Conservation (phyloP, 768 basidiomycete species). For the Exsudoporus frostii region DNA sequence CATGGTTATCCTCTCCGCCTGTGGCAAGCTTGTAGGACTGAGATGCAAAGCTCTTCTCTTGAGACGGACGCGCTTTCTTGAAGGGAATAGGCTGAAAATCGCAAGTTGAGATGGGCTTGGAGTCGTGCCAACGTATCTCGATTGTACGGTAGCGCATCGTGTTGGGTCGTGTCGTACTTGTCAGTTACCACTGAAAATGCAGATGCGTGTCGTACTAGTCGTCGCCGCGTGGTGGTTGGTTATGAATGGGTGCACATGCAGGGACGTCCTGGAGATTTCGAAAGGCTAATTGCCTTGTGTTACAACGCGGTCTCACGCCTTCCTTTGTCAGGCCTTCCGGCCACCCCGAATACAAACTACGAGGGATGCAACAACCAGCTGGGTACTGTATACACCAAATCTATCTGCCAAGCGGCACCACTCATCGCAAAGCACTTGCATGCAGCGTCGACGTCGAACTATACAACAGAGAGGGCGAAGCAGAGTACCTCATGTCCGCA, state of each 20-base stretch:
- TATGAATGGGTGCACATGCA: slow-evolving; percentile 10
- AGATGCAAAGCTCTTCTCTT: slow-evolving; percentile 53
- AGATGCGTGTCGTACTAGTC: not conserved
- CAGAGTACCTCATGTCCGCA: slow-evolving; percentile 16
- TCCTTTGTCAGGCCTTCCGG: slow-evolving; percentile 11
- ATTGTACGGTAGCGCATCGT: slow-evolving; percentile 84
- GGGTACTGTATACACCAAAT: slow-evolving; percentile 5
- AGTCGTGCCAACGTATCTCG: slow-evolving; percentile 96
- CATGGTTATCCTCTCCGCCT: slow-evolving; percentile 94
- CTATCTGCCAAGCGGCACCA: not conserved
- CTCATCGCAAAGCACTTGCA: slow-evolving; percentile 25
- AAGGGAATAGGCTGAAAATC: slow-evolving; percentile 88
- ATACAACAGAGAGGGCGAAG: slow-evolving; percentile 19
- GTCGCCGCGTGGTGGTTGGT: slow-evolving; percentile 8
- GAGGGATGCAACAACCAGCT: not conserved
- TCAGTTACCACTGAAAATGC: not conserved
- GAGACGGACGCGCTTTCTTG: slow-evolving; percentile 73
- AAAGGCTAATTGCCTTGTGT: not conserved
- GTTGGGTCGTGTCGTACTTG: slow-evolving; percentile 1
- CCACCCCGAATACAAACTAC: slow-evolving; percentile 6
- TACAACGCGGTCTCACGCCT: slow-evolving; percentile 22
- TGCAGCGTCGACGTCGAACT: slow-evolving; percentile 27
- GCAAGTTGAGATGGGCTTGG: slow-evolving; percentile 91
- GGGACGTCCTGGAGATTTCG: not conserved
- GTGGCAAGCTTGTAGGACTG: slow-evolving; percentile 92